These are phyloP conservation scores for Dothistroma pini DNA, from an alignment of 2,329 filamentous ascomycete genomes.

Conservation along the genomic window DNA sequence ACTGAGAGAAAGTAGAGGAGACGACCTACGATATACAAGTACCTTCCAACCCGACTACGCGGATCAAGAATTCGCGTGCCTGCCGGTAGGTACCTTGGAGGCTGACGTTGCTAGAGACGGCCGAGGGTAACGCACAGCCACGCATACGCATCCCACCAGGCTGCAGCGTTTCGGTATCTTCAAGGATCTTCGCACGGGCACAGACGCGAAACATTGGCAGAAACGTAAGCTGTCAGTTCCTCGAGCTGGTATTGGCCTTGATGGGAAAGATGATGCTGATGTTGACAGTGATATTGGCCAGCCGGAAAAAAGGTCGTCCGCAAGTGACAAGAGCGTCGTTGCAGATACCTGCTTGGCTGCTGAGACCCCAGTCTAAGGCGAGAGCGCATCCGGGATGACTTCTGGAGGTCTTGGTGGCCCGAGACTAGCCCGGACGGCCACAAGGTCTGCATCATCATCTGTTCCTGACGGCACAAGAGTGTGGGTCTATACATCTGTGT, in stretches of 20 bases:
- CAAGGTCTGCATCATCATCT: not conserved
- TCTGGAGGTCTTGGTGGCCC: not conserved
- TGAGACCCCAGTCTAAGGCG: not conserved
- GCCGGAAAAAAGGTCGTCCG: not conserved
- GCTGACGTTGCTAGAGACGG: not conserved
- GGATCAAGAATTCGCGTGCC: conserved; percentile 4
- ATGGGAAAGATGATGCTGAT: not conserved
- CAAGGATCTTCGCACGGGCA: not conserved
- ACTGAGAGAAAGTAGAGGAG: not conserved
- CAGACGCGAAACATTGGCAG: not conserved
- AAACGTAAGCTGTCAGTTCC: not conserved
- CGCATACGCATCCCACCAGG: conserved; percentile 1
- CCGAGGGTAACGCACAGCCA: not conserved
- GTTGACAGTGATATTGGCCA: not conserved
- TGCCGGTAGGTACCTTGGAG: not conserved
- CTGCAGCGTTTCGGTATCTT: not conserved
- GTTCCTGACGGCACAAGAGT: not conserved
- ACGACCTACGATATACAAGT: not conserved
- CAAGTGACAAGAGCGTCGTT: not conserved
- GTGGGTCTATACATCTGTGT: not conserved
- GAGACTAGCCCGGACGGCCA: not conserved
- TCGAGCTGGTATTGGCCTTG: not conserved
- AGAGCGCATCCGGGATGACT: not conserved
- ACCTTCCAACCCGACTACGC: not conserved
- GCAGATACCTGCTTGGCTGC: not conserved